Percentiles rank a stretch among this genome's conserved stretches.
phyloP scores from a whole-genome alignment of 345 rosid species.

The Eucalyptus marginata region DNA sequence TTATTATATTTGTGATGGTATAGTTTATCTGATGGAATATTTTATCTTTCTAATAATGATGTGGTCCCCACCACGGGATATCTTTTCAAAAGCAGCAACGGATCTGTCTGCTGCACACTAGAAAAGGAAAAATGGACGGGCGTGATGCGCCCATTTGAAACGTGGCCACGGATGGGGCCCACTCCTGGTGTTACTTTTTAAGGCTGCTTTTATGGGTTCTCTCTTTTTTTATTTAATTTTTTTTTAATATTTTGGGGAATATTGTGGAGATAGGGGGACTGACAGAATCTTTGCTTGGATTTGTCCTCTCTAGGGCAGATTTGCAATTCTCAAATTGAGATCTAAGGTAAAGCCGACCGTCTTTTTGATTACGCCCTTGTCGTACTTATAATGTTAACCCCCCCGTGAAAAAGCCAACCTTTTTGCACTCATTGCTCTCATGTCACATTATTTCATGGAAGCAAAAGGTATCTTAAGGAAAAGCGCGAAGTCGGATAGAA shows the following conservation, averaged over 20 bases:
- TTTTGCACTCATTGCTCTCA: neutral
- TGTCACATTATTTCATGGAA: accelerated
- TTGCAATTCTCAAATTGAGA: neutral
- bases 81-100: neutral
- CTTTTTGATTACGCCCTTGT: neutral
- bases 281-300: neutral
- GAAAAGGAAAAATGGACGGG: neutral
- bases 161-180: neutral
- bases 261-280: neutral
- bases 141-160: neutral
- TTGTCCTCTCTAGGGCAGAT: neutral
- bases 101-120: neutral
- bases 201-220: neutral
- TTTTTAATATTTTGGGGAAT: neutral
- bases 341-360: neutral
- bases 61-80: neutral
- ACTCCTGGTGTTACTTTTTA: neutral
- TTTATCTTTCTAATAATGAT: neutral
- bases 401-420: neutral
- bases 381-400: neutral
- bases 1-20: too few species aligned
- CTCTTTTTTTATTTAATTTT: too few species aligned
- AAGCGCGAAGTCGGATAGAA: accelerated
- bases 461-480: neutral
- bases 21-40: neutral